Evolutionary conservation across 495 filamentous ascomycete genomes (phyloP).

Genomic region (Hypoxylon rickii): DNA sequence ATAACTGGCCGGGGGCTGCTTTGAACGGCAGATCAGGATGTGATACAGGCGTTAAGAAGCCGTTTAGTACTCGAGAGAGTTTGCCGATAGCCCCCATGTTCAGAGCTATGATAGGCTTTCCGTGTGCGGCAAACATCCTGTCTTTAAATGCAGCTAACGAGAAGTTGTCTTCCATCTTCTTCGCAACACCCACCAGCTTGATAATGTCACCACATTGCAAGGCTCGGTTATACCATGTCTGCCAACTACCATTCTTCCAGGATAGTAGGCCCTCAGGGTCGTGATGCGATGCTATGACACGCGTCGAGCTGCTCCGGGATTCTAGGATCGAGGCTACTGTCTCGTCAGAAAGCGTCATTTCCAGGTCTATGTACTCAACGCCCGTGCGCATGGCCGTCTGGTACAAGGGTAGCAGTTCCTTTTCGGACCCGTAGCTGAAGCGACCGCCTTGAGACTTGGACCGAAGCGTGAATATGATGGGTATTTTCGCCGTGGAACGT

Average conservation of each 20-base stretch:
- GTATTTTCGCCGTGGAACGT: slow-evolving; percentile 72
- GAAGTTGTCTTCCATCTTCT: slow-evolving; percentile 80
- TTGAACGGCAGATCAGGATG: slow-evolving; percentile 88
- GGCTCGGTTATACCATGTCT: slow-evolving; percentile 82
- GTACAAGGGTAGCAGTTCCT: slow-evolving; percentile 74
- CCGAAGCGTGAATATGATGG: slow-evolving; percentile 91
- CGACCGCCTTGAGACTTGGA: slow-evolving; percentile 84
- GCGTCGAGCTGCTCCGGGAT: slow-evolving; percentile 68
- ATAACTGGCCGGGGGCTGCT: slow-evolving; percentile 93
- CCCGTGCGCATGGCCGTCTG: slow-evolving; percentile 77
- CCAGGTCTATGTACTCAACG: slow-evolving; percentile 90
- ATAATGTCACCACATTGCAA: slow-evolving; percentile 87
- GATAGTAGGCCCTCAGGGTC: slow-evolving; percentile 78
- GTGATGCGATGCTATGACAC: slow-evolving; percentile 94
- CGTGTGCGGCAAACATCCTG: slow-evolving; percentile 70
- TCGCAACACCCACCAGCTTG: slow-evolving; percentile 90
- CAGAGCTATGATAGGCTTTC: slow-evolving; percentile 85
- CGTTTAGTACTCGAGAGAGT: slow-evolving; percentile 85
- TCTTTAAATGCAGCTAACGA: slow-evolving; percentile 80
- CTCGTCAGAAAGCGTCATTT: slow-evolving; percentile 81
- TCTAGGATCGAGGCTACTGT: slow-evolving; percentile 56
- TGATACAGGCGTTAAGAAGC: slow-evolving; percentile 94
- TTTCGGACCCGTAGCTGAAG: slow-evolving; percentile 78
- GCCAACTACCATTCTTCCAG: slow-evolving; percentile 90
- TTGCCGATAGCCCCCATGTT: slow-evolving; percentile 94